Base-by-base conservation (phyloP, 2,329 filamentous ascomycete genomes). In the Botryotinia convoluta region DNA sequence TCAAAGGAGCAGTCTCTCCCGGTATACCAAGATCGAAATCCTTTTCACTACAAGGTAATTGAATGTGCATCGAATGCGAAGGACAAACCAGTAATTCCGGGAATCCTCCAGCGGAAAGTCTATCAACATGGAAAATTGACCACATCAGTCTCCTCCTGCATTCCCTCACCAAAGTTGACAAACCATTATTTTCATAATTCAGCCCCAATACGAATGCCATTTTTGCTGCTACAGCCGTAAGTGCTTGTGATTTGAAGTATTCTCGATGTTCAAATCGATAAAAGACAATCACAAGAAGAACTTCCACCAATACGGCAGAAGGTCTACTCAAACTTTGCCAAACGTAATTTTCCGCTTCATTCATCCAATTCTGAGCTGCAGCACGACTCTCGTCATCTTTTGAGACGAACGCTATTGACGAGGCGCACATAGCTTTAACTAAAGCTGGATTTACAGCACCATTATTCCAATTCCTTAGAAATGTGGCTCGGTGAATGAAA, bases 1-100 rank as follows among this genome's bases (percentile, higher is more conserved):
- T 59, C 22, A 72, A 68, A 37, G 62, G 51, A 18, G 70, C 70
- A n/a, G 62, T 72, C 62, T 72, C 70, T n/a, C 70, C 70, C 26
- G 70, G 70, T 68, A 72, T 72, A 32, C 61, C 70, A 59, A 72
- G 62, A 68, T 72, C 70, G n/a, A 72, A 72, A 39, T 72, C 70
- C 32, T 72, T 72, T 32, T 72, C 70, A 60, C 62, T 72, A 45
- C 70, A 72, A 22, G 70, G 70, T 29, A 72, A 45, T 37, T 72
- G 70, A 60, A 72, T 72, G 60, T 72, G 70, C 62, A 72, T 67
- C 29, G 70, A 67, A 59, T 72, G 70, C 4, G 70, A 72, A 45
- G 70, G 62, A 68, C 70, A 72, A 18, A 72, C 70, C 48, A 72
- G 42, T 29, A 72, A 68, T 45, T 72, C 70, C 29, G 70, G 70